Evolutionary conservation across 2,329 filamentous ascomycete genomes (phyloP), one percentile per base, ranked within the genome.

Genomic region (Proliferodiscus dingleyae): DNA sequence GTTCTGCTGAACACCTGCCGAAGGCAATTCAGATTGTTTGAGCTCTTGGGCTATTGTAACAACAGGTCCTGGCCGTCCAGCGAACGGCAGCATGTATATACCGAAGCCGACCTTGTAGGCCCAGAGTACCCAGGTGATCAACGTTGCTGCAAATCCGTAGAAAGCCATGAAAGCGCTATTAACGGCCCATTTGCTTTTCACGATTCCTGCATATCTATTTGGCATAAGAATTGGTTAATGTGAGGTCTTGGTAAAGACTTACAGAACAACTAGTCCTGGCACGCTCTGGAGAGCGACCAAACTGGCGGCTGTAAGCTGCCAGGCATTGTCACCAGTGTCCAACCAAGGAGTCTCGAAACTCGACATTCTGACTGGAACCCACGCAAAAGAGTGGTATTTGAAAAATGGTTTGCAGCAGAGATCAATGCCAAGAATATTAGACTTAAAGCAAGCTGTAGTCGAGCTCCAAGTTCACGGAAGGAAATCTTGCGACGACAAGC

Each of bases 151-250:
- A 56, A 74, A 75, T 43, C 70, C 72, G 50, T 74, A 75, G 48
- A 75, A 71, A 26, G 64, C 68, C 72, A 75, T 75, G 51, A 74
- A 73, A 21, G 71, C 71, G 33, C 67, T 68, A 53, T 72, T 72
- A 53, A 72, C 66, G 37, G 70, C 70, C 70, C 70, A 72, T 58
- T 73, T 74, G 56, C 67, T 68, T 55, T 70, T 68, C 43, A 72
- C 64, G 11, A 73, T 61, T 9, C 72, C 72, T 29, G 71, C 71
- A 52, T 75, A 74, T 8, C 52, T 54, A 19, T 34, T 18, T 5
- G 10, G 8, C n/a, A 15, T n/a, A n/a, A 29, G 23, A 29, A 29
- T 28, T n/a, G 8, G 28, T 18, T 3, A 16, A 18, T 7, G 3
- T 21, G 18, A 11, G 21, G 5, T 41, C 15, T 26, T 36, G 9